Evolutionary conservation across 106 monocot genomes (phyloP).

Genomic region (Dioscorea dumetorum): DNA sequence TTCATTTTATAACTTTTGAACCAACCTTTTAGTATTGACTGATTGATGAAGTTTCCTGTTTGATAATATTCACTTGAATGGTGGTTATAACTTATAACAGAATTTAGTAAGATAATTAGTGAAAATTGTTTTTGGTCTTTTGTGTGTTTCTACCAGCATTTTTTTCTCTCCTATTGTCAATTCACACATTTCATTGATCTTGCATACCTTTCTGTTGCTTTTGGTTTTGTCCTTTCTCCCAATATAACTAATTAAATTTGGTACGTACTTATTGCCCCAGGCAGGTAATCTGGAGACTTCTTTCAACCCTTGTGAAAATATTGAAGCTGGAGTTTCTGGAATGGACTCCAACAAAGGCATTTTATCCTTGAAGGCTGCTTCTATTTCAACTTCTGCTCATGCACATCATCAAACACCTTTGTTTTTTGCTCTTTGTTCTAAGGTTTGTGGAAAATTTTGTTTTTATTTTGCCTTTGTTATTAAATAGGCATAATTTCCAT

Average conservation of each 20-base stretch:
- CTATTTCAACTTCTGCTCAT: slow-evolving; percentile 32
- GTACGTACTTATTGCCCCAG: slow-evolving; percentile 10
- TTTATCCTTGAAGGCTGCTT: slow-evolving; percentile 13
- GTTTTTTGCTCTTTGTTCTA: slow-evolving; percentile 88
- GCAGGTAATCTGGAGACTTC: slow-evolving; percentile 46
- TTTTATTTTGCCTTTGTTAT: neutral
- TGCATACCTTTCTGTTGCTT: no score
- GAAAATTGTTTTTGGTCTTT: no score
- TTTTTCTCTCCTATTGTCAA: no score
- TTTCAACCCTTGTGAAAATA: slow-evolving; percentile 41
- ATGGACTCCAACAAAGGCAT: slow-evolving; percentile 20
- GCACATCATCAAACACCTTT: slow-evolving; percentile 63
- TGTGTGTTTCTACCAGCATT: no score
- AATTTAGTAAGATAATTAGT: no score
- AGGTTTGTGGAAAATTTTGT: slow-evolving; percentile 29
- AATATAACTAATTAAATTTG: neutral
- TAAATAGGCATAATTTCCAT: neutral
- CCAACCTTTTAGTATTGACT: no score
- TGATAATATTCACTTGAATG: no score
- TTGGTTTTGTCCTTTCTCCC: no score
- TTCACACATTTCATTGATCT: no score
- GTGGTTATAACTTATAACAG: no score
- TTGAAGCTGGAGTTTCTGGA: slow-evolving; percentile 36
- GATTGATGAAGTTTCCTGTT: no score
- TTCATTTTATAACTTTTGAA: no score